Evolutionary conservation across 2,329 filamentous ascomycete genomes (phyloP).

Genomic region (Aspergillus sp.): DNA sequence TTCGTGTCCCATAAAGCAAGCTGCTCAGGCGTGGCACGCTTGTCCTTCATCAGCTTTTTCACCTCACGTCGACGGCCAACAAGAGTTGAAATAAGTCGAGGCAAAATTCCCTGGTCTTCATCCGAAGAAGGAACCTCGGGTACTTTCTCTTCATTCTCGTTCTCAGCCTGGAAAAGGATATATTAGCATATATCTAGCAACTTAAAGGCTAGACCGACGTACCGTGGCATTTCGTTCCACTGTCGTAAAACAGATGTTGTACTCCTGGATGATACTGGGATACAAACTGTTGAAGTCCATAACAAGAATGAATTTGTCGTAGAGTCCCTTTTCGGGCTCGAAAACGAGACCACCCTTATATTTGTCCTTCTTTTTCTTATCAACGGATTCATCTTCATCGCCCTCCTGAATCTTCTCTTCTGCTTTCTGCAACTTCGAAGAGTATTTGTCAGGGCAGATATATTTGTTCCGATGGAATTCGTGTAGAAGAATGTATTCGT

Average conservation of each 20-base stretch:
- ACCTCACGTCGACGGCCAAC: constrained; percentile 86
- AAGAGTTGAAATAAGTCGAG: constrained; percentile 84
- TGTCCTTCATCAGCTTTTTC: constrained; percentile 95
- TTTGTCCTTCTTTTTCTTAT: constrained; percentile 97
- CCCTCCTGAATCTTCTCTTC: constrained; percentile 65
- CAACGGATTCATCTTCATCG: constrained; percentile 61
- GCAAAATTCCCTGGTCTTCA: constrained; percentile 78
- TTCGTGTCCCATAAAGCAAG: constrained; percentile 97
- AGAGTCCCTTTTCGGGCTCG: constrained; percentile 93
- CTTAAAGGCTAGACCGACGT: constrained; percentile 31
- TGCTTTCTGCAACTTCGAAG: constrained; percentile 67
- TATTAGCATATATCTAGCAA: constrained; percentile 7
- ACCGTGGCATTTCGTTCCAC: constrained; percentile 73
- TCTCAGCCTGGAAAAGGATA: constrained; percentile 36
- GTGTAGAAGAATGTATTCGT: constrained; percentile 97
- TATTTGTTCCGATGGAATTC: constrained; percentile 97
- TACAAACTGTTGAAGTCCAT: constrained; percentile 99
- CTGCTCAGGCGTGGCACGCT: constrained; percentile 76
- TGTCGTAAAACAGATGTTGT: constrained; percentile 98
- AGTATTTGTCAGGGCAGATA: constrained; percentile 93
- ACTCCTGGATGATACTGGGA: constrained; percentile 98
- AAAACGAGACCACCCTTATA: constrained; percentile 98
- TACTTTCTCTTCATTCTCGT: constrained; percentile 79
- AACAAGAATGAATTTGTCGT: constrained; percentile 96
- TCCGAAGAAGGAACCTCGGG: constrained; percentile 74